Evolutionary conservation across 225 moss, liverwort and hornwort species (phyloP).

Genomic region (Polytrichum commune): DNA sequence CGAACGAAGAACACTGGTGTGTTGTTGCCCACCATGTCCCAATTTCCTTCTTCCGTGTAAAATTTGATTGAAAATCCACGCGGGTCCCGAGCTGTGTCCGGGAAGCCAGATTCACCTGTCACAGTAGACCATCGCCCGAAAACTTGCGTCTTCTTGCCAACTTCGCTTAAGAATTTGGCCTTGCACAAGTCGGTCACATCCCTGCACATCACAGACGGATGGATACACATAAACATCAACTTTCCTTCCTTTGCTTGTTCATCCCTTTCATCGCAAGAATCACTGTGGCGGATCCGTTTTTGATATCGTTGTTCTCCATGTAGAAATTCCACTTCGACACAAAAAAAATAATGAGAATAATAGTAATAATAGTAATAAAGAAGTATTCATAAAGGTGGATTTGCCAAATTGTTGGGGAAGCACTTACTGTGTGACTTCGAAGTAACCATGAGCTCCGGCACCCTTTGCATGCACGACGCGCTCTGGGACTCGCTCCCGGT

Average conservation of each 20-base stretch:
- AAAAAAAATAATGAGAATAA: too few species aligned
- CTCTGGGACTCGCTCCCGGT: constrained; percentile 77
- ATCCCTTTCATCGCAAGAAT: too few species aligned
- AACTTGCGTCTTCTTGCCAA: constrained; percentile 78
- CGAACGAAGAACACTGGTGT: constrained; percentile 86
- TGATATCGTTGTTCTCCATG: too few species aligned
- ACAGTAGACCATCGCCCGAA: constrained; percentile 75
- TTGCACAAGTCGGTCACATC: constrained; percentile 67
- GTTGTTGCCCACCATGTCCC: constrained; percentile 99
- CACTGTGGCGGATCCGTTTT: too few species aligned
- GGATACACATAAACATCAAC: neutral
- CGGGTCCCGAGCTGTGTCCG: constrained; percentile 69
- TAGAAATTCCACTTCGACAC: neutral
- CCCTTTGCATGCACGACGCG: constrained; percentile 71
- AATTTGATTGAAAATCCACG: constrained; percentile 85
- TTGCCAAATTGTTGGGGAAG: neutral
- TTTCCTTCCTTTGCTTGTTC: neutral
- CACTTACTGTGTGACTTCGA: constrained; percentile 86
- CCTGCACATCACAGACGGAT: constrained; percentile 20
- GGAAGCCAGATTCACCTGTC: constrained; percentile 38
- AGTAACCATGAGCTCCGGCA: constrained; percentile 80
- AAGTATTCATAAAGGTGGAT: neutral
- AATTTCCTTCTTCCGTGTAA: constrained; percentile 92
- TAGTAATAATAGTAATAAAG: too few species aligned
- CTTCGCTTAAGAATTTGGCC: constrained; percentile 54